Percentiles rank a stretch among this genome's conserved stretches.
phyloP scores from a whole-genome alignment of 73 alveolate species.

The Paramecium pentaurelia region DNA sequence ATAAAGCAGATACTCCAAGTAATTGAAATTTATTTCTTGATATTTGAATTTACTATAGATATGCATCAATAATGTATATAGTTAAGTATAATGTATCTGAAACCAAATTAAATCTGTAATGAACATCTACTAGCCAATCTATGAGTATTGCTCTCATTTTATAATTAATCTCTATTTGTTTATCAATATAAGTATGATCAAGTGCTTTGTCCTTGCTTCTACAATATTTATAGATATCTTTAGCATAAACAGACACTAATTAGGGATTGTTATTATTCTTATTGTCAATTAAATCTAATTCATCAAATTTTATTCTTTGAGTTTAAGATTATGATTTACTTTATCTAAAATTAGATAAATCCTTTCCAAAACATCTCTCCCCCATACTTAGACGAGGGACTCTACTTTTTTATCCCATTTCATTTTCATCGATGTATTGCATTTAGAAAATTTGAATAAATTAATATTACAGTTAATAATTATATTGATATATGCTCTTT shows the following conservation, averaged over 20 bases:
- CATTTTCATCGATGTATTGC: constrained; percentile 8
- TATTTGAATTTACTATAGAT: constrained; percentile 52
- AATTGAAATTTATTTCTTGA: constrained; percentile 72
- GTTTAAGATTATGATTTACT: constrained; percentile 12
- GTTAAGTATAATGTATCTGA: constrained; percentile 76
- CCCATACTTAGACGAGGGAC: constrained; percentile 12
- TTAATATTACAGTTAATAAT: constrained; percentile 15
- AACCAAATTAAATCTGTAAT: constrained; percentile 64
- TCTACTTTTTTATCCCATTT: not conserved
- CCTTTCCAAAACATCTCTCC: constrained; percentile 19
- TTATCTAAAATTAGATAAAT: not conserved
- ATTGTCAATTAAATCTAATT: not conserved
- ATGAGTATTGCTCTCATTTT: constrained; percentile 80
- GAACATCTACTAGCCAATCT: constrained; percentile 84
- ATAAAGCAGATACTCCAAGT: constrained; percentile 79
- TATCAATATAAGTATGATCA: constrained; percentile 27
- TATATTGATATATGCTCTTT: not conserved
- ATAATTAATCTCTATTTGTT: constrained; percentile 66
- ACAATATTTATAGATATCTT: not conserved
- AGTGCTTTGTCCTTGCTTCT: not conserved
- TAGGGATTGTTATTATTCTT: not conserved
- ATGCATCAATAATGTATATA: constrained; percentile 70
- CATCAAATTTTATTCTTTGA: not conserved
- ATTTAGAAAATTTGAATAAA: constrained; percentile 13
- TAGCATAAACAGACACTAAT: not conserved